Base-by-base conservation (phyloP, 345 rosid species). In the Geranium brycei region DNA sequence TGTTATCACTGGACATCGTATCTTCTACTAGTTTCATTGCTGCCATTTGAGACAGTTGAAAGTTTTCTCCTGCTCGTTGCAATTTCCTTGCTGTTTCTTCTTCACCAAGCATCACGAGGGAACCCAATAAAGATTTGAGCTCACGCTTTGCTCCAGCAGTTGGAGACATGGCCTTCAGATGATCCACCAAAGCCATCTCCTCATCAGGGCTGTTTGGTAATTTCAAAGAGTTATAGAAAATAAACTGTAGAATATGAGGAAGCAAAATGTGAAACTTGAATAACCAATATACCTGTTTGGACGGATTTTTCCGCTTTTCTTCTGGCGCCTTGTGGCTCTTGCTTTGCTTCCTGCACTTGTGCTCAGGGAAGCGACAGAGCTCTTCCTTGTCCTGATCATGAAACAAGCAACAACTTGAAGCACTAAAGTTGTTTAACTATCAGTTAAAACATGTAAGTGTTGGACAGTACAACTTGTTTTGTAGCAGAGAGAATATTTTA, bases 131-230 rank as follows among this genome's bases (percentile, higher is more conserved):
- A 28, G 96, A 93, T 68, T 75, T 81, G 7, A 93, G 87, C 80
- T 93, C 97, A n/a, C 69, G 62, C 77, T 77, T 85, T 62, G 95
- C 85, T 66, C 91, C 89, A 41, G 71, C 79, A 4, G 85, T 77
- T 63, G 84, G 78, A 58, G 82, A 80, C 96, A 90, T 86, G 70
- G 88, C 87, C 71, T 85, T 90, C 80, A 93, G 75, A 80, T 93
- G 99, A 56, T 93, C 97, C 55, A 90, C 95, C 53, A 93, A 80
- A 51, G 97, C 96, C 78, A 85, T 66, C 84, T 93, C 97, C 85
- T 93, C 99, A 12, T 85, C 99, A 17, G 97, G 87, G 62, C 99
- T 93, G 72, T 15, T 51, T 55, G 60, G 70, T 31, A 51, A 63
- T 64, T 72, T 75, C 63, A 65, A 38, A n/a, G 63, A 64, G 67